Evolutionary conservation across 2,329 filamentous ascomycete genomes (phyloP).

Genomic region (Massarina eburnea): DNA sequence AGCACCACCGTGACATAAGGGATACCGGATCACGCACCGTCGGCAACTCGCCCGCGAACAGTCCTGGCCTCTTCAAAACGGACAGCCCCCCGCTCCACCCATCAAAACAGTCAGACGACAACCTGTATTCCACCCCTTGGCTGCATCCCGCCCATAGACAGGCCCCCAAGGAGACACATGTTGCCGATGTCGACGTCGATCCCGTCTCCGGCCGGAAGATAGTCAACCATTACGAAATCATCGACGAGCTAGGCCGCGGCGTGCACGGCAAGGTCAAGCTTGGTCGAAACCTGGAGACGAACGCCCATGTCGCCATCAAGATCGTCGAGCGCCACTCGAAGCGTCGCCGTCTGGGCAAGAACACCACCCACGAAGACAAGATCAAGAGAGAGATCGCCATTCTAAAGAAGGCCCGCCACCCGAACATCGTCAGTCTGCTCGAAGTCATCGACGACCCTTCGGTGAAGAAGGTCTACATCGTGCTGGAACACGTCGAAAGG

Average conservation of each 20-base stretch:
- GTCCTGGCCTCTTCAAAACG: conserved; percentile 51
- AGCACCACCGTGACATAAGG: conserved; percentile 36
- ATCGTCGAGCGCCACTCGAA: conserved; percentile 97
- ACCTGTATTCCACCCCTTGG: conserved; percentile 53
- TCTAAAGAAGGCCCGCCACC: conserved; percentile 94
- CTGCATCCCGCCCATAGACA: conserved; percentile 53
- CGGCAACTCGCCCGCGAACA: conserved; percentile 50
- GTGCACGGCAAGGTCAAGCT: conserved; percentile 98
- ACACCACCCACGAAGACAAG: conserved; percentile 73
- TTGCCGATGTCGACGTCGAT: conserved; percentile 88
- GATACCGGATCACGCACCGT: conserved; percentile 46
- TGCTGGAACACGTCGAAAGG: conserved; percentile 90
- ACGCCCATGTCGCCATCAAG: conserved; percentile 90
- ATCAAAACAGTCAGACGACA: conserved; percentile 34
- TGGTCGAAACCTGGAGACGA: conserved; percentile 75
- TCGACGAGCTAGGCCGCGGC: conserved; percentile 92
- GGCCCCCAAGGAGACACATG: conserved; percentile 70
- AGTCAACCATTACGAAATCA: conserved; percentile 97
- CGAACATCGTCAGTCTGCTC: conserved; percentile 92
- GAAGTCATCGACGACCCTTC: conserved; percentile 98
- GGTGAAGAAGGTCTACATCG: conserved; percentile 96
- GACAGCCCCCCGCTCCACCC: conserved; percentile 33
- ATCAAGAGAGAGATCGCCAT: conserved; percentile 97
- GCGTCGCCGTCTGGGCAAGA: conserved; percentile 80
- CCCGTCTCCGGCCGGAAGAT: conserved; percentile 87